Evolutionary conservation across 2,329 filamentous ascomycete genomes (phyloP), one percentile per base, ranked within the genome.

Genomic region (Trichoderma hamatum): DNA sequence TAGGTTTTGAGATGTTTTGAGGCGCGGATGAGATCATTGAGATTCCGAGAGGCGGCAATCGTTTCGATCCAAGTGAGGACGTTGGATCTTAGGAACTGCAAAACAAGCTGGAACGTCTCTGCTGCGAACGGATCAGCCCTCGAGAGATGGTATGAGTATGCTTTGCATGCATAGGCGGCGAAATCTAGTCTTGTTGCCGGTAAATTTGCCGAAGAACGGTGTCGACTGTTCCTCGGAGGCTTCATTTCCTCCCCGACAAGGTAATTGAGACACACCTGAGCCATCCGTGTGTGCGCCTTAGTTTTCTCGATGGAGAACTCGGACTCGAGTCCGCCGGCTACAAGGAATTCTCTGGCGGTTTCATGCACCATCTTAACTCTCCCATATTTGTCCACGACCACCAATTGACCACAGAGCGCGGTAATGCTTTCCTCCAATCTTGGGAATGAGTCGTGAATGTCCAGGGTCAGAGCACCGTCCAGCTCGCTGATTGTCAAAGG

Each of bases 11-110:
- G 69, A 68, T 73, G 49, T 52, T 52, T 52, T 52, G 49, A 52
- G 49, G 49, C 49, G 24, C 49, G 49, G 49, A 52, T 52, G 21
- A 52, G 49, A 24, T 52, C 14, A 39, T 39, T 39, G 34, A 39
- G 34, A 39, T 39, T 39, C 14, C 34, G 11, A 51, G 49, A 52
- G 49, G 26, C 6, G 6, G 51, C 51, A 28, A 54, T 72, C 26
- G 63, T 71, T 69, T 81, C 80, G 51, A 81, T 78, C 80, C 80
- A 81, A 11, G 76, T 75, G 13, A 81, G 73, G 3, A 81, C 65
- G 66, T 80, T 80, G 28, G 73, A 71, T 16, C 73, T 74, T 7
- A 80, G 61, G 69, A 81, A 81, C 13, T 66, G 67, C 13, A 72
- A 71, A 7, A 79, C 65, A 55, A 76, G 72, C 2, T 69, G 51